Base-by-base conservation (phyloP, 371 early-diverging fungal species). In the Mucor racemosus region DNA sequence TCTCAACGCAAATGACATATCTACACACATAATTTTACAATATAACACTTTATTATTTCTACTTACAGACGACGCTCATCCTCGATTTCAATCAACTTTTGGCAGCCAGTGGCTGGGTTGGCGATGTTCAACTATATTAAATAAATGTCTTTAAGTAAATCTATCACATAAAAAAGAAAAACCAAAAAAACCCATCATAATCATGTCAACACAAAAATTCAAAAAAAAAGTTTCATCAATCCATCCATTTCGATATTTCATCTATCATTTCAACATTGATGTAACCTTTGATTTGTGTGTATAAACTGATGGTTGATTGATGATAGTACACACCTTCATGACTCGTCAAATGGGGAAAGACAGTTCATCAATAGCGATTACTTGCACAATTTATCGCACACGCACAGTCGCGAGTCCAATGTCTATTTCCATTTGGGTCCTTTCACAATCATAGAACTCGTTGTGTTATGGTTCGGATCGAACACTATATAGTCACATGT, bases 51-150 rank as follows among this genome's bases (percentile, higher is more conserved):
- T 26, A 34, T 33, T 5, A 21, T 44, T 11, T 17, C n/a, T 42
- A 89, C 91, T 87, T 81, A 93, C 93, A 91, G 77, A 78, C 91
- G 89, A 75, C 92, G 93, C 86, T 97, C 97, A 81, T 96, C 94
- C 71, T 96, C 97, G 74, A 99, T 91, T 67, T 97, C 96, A 84
- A 97, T 86, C 79, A 89, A 84, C 90, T 97, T 98, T 84, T 99
- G 97, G 81, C 96, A 93, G 79, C 97, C 99, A 85, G 94, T 94
- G 80, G 94, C 93, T 84, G 97, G 97, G 90, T 95, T 92, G 82
- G 98, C 94, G 78, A 98, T 95, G 91, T 96, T 97, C 39, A 71
- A 41, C 67, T 66, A 66, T 53, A 33, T 11, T 26, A 50, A 50
- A 17, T 33, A 10, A n/a, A 0, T 15, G n/a, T 13, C 7, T 13